Evolutionary conservation across 1,139 yeast species (phyloP), one percentile per base, ranked within the genome.

Genomic region (Magnusiomyces magnusii): DNA sequence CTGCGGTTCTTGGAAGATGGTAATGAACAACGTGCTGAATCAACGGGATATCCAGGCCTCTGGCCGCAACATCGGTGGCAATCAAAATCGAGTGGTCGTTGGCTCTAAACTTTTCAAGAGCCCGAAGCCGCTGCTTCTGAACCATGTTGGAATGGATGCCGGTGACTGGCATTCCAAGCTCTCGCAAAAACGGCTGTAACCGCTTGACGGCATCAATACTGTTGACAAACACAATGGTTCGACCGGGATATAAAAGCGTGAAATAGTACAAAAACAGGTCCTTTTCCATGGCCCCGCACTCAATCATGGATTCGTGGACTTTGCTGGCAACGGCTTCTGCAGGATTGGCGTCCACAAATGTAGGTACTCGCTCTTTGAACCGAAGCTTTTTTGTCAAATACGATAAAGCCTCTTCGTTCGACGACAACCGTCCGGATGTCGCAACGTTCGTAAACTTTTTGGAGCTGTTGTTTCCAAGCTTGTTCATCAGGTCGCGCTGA

Each of bases 11-110:
- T 13, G 99, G 99, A 63, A 95, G 78, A 73, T 93, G 98, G 69
- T 93, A 93, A 71, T 93, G 99, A 17, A 93, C 90, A 51, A 95
- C 99, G 71, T 93, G 99, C 68, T 91, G 87, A 58, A 95, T 92
- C 55, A 82, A 81, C 1, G 96, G 87, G 61, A 95, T 90, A 78
- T 95, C 99, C 62, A 95, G 79, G 62, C 99, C 99, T 77, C 99
- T 83, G 5, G 99, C 99, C 1, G 99, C 99, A 57, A 93, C 98
- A 73, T 93, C 99, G 1, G 98, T 90, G 0, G 98, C 97, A 58
- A 95, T 82, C 58, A 95, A 77, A 1, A 93, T 92, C 0, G 90
- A 81, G 1, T 63, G 78, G 5, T 73, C 69, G 24, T 68, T 68
- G n/a, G 75, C 78, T 60, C 62, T 75, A 77, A 67, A 79, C 71